phyloP scores from a whole-genome alignment of 345 rosid species.

The Trapa incisa region DNA sequence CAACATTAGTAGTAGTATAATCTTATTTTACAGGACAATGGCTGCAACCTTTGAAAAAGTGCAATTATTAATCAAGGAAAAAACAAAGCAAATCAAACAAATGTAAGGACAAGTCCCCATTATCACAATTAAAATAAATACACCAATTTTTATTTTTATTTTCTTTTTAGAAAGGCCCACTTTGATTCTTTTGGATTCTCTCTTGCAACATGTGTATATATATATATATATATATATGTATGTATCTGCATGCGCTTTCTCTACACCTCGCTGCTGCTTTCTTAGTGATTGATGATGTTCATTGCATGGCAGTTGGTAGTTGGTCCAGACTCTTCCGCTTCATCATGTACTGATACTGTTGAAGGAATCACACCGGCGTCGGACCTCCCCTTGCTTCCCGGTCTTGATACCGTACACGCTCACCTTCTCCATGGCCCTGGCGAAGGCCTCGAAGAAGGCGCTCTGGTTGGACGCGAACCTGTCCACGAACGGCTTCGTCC shows the following conservation, averaged over 20 bases:
- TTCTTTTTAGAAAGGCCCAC: background rate
- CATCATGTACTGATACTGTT: conserved; percentile 15
- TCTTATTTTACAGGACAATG: too few relatives aligned
- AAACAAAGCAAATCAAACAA: too few relatives aligned
- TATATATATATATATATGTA: too few relatives aligned
- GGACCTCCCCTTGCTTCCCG: conserved; percentile 38
- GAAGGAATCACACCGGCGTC: conserved; percentile 50
- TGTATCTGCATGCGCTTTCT: too few relatives aligned
- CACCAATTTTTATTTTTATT: background rate
- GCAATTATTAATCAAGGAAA: too few relatives aligned
- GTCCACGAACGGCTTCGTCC: conserved; percentile 40
- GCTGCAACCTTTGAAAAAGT: too few relatives aligned
- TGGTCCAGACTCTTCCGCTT: background rate
- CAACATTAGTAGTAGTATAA: too few relatives aligned
- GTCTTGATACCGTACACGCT: conserved; percentile 30
- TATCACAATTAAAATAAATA: background rate
- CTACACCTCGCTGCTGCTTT: background rate
- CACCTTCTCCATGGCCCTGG: conserved; percentile 43
- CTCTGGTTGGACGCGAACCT: conserved; percentile 39
- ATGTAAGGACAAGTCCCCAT: background rate
- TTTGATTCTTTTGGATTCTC: background rate
- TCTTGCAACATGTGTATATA: too few relatives aligned
- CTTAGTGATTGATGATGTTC: too few relatives aligned
- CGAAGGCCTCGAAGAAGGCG: conserved; percentile 36
- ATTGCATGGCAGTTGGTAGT: too few relatives aligned